Conservation (phyloP, 2,329 filamentous ascomycete genomes). For the Aspergillus eucalypticola region DNA sequence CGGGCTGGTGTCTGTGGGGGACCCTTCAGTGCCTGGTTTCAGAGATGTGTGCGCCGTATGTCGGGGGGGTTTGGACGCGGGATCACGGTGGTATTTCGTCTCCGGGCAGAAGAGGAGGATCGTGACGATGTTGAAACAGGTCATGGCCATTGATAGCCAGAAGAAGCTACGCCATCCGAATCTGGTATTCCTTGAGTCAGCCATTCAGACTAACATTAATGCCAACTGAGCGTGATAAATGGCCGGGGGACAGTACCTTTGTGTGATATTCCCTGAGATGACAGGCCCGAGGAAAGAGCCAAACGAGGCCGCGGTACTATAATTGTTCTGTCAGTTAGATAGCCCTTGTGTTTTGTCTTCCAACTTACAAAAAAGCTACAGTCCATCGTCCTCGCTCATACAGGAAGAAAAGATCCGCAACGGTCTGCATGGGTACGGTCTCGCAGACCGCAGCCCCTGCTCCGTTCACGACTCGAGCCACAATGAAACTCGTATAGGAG, state of each 20-base stretch:
- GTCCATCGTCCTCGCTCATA: background rate
- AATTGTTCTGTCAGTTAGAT: too few species aligned
- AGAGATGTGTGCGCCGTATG: background rate
- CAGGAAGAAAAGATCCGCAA: background rate
- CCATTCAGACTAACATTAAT: too few species aligned
- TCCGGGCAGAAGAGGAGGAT: slow-evolving; percentile 4
- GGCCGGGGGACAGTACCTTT: background rate
- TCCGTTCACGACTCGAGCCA: background rate
- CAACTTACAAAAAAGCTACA: background rate
- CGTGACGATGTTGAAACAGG: background rate
- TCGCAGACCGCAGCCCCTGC: background rate
- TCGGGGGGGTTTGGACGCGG: background rate
- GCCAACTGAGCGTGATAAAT: too few species aligned
- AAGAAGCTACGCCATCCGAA: slow-evolving; percentile 14
- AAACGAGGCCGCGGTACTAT: background rate
- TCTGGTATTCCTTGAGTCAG: background rate
- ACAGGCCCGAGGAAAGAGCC: background rate
- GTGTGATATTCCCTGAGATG: background rate
- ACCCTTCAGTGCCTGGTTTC: background rate
- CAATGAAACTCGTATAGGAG: background rate
- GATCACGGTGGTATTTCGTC: background rate
- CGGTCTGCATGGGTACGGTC: background rate
- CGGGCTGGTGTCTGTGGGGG: background rate
- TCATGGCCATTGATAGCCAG: slow-evolving; percentile 11
- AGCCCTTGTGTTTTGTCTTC: too few species aligned